phyloP scores from a whole-genome alignment of 2,329 filamentous ascomycete species.

The Calonectria ilicicola region DNA sequence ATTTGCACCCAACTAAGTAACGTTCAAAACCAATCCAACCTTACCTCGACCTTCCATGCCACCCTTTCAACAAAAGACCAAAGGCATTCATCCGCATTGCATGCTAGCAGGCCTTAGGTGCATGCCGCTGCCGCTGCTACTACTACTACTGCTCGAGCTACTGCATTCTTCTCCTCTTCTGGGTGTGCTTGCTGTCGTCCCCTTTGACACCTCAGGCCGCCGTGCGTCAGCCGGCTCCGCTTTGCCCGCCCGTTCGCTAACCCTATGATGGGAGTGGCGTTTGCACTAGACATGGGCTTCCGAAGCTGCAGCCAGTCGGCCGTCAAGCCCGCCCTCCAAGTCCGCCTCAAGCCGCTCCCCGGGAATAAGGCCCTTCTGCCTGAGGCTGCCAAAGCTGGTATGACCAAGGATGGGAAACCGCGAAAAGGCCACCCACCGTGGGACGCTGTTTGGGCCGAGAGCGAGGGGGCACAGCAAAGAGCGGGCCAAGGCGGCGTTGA shows the following conservation, averaged over 20 bases:
- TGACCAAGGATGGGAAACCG: slow-evolving; percentile 39
- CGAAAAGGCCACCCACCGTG: slow-evolving; percentile 35
- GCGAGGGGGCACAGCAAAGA: slow-evolving; percentile 21
- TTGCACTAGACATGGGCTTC: slow-evolving; percentile 36
- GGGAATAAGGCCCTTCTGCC: slow-evolving; percentile 40
- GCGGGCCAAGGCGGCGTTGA: slow-evolving; percentile 30
- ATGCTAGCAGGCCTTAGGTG: slow-evolving; percentile 19
- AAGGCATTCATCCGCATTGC: slow-evolving; percentile 23
- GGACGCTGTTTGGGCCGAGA: slow-evolving; percentile 8
- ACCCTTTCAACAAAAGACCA: slow-evolving; percentile 14
- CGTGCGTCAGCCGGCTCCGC: slow-evolving; percentile 24
- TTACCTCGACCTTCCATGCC: slow-evolving; percentile 17
- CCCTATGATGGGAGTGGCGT: slow-evolving; percentile 46
- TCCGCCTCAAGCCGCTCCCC: slow-evolving; percentile 28
- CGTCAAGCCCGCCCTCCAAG: slow-evolving; percentile 29
- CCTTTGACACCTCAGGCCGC: slow-evolving; percentile 29
- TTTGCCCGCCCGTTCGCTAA: slow-evolving; percentile 41
- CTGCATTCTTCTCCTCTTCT: slow-evolving; percentile 28
- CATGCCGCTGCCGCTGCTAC: slow-evolving; percentile 25
- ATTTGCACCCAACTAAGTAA: slow-evolving; percentile 2
- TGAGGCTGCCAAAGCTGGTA: slow-evolving; percentile 39
- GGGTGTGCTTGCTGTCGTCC: slow-evolving; percentile 10
- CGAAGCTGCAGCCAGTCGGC: slow-evolving; percentile 37
- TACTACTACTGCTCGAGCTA: slow-evolving; percentile 29
- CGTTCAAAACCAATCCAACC: slow-evolving; percentile 19